Evolutionary conservation across 352 stramenopile species (phyloP).

Genomic region (Phytopythium litorale): DNA sequence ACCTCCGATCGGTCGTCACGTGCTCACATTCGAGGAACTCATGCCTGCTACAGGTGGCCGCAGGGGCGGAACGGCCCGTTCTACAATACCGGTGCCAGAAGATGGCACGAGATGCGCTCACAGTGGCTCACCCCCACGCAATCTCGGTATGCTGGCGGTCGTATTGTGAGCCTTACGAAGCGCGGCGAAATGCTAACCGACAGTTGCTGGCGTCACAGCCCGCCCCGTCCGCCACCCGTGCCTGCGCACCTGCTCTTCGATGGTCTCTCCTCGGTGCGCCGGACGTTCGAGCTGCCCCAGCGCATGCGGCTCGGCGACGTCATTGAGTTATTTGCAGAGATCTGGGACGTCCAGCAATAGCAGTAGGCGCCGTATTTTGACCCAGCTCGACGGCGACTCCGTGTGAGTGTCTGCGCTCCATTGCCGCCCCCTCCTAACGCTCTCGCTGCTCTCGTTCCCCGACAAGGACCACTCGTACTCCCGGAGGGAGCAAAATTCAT

Average conservation of each 20-base stretch:
- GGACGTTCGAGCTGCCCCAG: constrained; percentile 84
- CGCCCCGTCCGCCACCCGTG: constrained; percentile 57
- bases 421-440: background rate
- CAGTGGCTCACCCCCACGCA: constrained; percentile 71
- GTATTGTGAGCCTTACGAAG: background rate
- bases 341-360: constrained; percentile 87
- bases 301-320: constrained; percentile 82
- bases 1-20: background rate
- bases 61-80: constrained; percentile 86
- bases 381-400: background rate
- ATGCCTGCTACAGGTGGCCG: constrained; percentile 45
- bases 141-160: constrained; percentile 35
- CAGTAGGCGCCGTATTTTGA: constrained; percentile 4
- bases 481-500: constrained; percentile 13
- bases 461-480: constrained; percentile 1
- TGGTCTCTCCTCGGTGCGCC: constrained; percentile 78
- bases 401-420: background rate
- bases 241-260: constrained; percentile 78
- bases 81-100: constrained; percentile 72
- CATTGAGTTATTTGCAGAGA: constrained; percentile 85
- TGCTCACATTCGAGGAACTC: constrained; percentile 1
- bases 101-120: constrained; percentile 71
- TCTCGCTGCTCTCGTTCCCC: background rate
- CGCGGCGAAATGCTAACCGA: constrained; percentile 5
- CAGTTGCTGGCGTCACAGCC: constrained; percentile 30